Conservation (phyloP, 2,329 filamentous ascomycete species). For the Daldinia sp. region DNA sequence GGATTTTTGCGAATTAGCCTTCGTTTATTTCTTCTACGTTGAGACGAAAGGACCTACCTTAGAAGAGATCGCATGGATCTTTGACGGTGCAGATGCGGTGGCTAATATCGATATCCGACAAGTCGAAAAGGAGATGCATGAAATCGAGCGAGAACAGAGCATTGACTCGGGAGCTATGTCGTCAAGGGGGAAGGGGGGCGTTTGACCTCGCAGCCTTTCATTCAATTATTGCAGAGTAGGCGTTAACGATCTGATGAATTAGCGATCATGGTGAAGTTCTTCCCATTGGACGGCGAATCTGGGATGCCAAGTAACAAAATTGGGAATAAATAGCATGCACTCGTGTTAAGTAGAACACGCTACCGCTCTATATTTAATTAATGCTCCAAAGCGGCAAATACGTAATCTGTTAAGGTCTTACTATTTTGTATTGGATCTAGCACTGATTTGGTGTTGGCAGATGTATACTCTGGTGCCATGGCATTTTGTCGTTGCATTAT, state of each 20-base stretch:
- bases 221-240: background rate
- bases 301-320: background rate
- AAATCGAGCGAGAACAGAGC: conserved; percentile 48
- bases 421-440: background rate
- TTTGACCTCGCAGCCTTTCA: background rate
- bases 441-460: background rate
- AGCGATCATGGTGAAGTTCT: background rate
- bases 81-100: conserved; percentile 70
- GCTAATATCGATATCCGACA: conserved; percentile 63
- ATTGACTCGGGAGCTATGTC: conserved; percentile 39
- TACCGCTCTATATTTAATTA: background rate
- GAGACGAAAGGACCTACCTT: conserved; percentile 77
- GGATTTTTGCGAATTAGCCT: conserved; percentile 66
- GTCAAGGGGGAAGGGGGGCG: conserved; percentile 18
- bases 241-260: conserved; percentile 10
- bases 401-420: background rate
- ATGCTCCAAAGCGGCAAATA: too few species aligned
- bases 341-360: too few species aligned
- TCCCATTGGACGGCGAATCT: background rate
- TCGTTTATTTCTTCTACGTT: conserved; percentile 72
- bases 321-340: background rate
- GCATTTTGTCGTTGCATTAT: too few species aligned
- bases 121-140: conserved; percentile 62
- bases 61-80: conserved; percentile 74
- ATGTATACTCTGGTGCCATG: too few species aligned